Evolutionary conservation across 768 basidiomycete genomes (phyloP).

Genomic region (Serpula lacrymans): DNA sequence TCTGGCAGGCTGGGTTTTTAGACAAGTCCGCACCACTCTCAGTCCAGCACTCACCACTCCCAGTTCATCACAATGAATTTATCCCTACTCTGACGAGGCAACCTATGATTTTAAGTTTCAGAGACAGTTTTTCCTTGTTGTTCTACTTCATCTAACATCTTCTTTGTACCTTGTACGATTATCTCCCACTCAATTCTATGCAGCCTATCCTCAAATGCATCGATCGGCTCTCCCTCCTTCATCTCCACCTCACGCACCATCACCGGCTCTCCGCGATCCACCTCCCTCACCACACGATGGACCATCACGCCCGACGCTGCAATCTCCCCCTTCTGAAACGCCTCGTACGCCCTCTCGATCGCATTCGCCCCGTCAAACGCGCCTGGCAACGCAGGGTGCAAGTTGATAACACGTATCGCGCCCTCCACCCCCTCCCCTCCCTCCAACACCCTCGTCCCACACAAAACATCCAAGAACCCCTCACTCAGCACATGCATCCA

Average conservation of each 20-base stretch:
- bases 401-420: conserved; percentile 84
- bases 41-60: no score
- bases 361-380: conserved; percentile 96
- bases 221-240: conserved; percentile 63
- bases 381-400: conserved; percentile 94
- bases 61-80: no score
- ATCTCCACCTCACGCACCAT: conserved; percentile 78
- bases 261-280: conserved; percentile 89
- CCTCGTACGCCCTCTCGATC: conserved; percentile 84
- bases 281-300: conserved; percentile 88
- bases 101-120: conserved; percentile 2
- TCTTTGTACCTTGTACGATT: conserved; percentile 82
- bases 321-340: conserved; percentile 81
- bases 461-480: conserved; percentile 68
- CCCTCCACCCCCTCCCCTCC: conserved; percentile 31
- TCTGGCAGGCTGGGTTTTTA: no score
- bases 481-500: conserved; percentile 98
- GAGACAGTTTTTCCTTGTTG: conserved; percentile 11
- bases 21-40: no score
- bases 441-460: conserved; percentile 34
- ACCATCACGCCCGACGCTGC: conserved; percentile 84
- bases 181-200: conserved; percentile 86
- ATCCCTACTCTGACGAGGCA: no score
- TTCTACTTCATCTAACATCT: conserved; percentile 56
- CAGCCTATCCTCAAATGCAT: conserved; percentile 70